Conservation (phyloP, 495 filamentous ascomycete genomes). For the Patellaria atrata region DNA sequence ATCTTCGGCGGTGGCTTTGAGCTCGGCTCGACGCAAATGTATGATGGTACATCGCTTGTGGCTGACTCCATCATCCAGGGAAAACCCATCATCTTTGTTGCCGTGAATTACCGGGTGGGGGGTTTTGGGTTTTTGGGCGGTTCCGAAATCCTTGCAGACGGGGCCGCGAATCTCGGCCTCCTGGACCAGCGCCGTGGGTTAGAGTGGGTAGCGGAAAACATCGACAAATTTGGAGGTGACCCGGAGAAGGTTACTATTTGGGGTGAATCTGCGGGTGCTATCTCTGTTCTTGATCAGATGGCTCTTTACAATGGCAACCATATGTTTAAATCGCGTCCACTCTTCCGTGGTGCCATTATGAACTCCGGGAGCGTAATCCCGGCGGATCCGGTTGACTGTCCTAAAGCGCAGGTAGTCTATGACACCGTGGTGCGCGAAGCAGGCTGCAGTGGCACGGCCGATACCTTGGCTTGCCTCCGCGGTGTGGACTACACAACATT, state of each 20-base stretch:
- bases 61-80: constrained; percentile 35
- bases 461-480: constrained; percentile 52
- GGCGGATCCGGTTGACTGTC: constrained; percentile 46
- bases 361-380: constrained; percentile 52
- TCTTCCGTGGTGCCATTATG: constrained; percentile 63
- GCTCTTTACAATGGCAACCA: constrained; percentile 51
- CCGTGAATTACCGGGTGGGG: constrained; percentile 48
- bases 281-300: constrained; percentile 39
- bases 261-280: constrained; percentile 59
- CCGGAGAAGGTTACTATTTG: constrained; percentile 46
- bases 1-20: constrained; percentile 57
- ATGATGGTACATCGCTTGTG: constrained; percentile 43
- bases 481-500: constrained; percentile 42
- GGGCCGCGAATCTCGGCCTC: constrained; percentile 37
- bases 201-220: constrained; percentile 27
- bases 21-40: constrained; percentile 43
- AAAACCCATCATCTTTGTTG: constrained; percentile 49
- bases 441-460: constrained; percentile 40
- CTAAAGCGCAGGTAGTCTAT: constrained; percentile 49
- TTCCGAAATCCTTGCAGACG: constrained; percentile 50
- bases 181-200: constrained; percentile 25
- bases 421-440: constrained; percentile 41
- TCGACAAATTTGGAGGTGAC: constrained; percentile 27
- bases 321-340: constrained; percentile 50
- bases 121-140: constrained; percentile 46